Base-by-base conservation (phyloP, 371 early-diverging fungal genomes). In the Blyttiomyces sp. region DNA sequence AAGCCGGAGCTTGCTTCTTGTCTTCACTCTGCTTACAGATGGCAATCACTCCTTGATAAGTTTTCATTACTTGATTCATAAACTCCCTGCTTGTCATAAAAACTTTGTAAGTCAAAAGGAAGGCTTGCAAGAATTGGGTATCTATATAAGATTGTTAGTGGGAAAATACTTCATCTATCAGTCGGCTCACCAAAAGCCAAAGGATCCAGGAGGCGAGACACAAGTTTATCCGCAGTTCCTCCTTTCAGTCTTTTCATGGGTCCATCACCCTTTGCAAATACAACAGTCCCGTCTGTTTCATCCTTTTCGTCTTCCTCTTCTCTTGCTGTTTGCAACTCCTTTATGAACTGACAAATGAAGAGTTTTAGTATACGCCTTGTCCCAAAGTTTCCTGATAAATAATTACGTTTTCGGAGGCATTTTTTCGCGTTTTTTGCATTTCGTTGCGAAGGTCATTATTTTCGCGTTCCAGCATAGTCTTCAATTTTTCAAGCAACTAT, bases 161-260 rank as follows among this genome's bases (percentile, higher is more conserved):
- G 24, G 4, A 6, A 16, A 31, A 27, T 13, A 7, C 11, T 7
- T 21, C 21, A 34, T 9, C 21, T 2, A 16, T 5, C 39, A 17
- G 16, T 32, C n/a, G 3, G 7, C 54, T 16, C 66, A 82, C 83
- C 81, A 57, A 67, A 70, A 2, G 65, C 58, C 4, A 55, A 52
- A 2, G 80, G 79, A 63, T 77, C 80, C n/a, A 76, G 42, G 36
- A 83, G 65, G 48, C 79, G 59, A 48, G 79, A 78, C n/a, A 80
- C 66, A 5, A 83, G 67, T 58, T 76, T 76, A 17, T 72, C 70
- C 4, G 75, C 63, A 1, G 79, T 73, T 0, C 70, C 82, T 1
- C 68, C 76, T 43, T 81, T 77, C 31, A 78, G 51, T 17, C 69
- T 43, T 52, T 76, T 73, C 31, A 53, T 57, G 4, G 71, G 63